Evolutionary conservation across 768 basidiomycete genomes (phyloP), one percentile per base, ranked within the genome.

Genomic region (Clathrus columnatus): DNA sequence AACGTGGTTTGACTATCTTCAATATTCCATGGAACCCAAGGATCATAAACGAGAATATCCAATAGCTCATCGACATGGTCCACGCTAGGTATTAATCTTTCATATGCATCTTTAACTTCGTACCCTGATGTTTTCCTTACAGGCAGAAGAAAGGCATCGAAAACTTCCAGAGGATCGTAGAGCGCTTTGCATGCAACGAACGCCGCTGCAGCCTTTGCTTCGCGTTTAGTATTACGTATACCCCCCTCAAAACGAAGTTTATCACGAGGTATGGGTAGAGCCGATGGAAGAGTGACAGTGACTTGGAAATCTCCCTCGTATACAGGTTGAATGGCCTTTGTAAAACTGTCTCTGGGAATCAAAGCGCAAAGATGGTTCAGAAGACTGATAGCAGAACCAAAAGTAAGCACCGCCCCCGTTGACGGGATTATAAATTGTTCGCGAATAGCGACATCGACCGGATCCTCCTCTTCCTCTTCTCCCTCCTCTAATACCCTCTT

Each of bases 61-160:
- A 90, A 75, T 57, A 77, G 74, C 17, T 71, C 69, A 7, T 82
- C 79, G 0, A 84, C 62, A 42, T 72, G 64, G 43, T 69, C 71
- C 54, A 78, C 66, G 54, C 77, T 71, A n/a, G 61, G 59, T 30
- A 78, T 69, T 2, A 64, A 65, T 24, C 70, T 63, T 14, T 77
- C 81, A 50, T 84, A 81, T 0, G 75, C 73, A 60, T 84, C 82
- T 51, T 79, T 73, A 26, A 75, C 72, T 20, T 70, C 74, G 27
- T 72, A 73, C 4, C 73, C 78, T 41, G 71, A 70, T 26, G 76
- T 68, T 44, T 74, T 75, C 14, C 81, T 75, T n/a, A 77, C 72
- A 0, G 92, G 91, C 8, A 91, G 74, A 2, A 95, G 76, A 63
- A 87, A 84, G 55, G 91, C 83, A 62, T 94, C 85, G 61, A 93